These are phyloP conservation scores for Arachnomyces sp. DNA, from an alignment of 2,329 filamentous ascomycete genomes.

Conservation along the genomic window DNA sequence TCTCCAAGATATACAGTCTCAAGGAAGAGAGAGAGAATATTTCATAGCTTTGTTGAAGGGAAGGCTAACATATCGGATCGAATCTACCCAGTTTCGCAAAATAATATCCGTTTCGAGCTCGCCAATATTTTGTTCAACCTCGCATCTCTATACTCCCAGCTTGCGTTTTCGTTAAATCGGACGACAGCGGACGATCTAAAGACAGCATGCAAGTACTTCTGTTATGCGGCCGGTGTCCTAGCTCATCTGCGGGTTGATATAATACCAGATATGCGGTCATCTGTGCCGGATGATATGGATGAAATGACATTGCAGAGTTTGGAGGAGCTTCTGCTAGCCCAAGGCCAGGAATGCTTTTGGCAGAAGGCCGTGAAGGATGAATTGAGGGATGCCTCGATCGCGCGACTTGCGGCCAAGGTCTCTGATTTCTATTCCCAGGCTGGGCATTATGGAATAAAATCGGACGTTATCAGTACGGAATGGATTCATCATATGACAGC, in stretches of 20 bases:
- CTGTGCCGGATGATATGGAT: conserved; percentile 94
- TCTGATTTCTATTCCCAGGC: conserved; percentile 84
- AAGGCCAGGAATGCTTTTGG: conserved; percentile 98
- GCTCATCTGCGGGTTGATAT: conserved; percentile 67
- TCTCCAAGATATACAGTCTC: neutral
- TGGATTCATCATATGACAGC: conserved; percentile 98
- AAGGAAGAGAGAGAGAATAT: neutral
- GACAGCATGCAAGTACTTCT: conserved; percentile 82
- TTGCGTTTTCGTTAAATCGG: conserved; percentile 73
- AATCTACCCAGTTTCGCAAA: conserved; percentile 44
- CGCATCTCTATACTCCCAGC: conserved; percentile 84
- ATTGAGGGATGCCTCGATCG: conserved; percentile 85
- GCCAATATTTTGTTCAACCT: conserved; percentile 92
- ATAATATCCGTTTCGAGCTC: conserved; percentile 71
- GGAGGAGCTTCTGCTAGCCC: conserved; percentile 75
- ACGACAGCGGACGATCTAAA: conserved; percentile 76
- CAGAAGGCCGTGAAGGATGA: conserved; percentile 91
- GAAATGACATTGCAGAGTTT: conserved; percentile 75
- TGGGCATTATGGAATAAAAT: conserved; percentile 78
- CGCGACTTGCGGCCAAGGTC: conserved; percentile 82
- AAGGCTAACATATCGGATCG: neutral
- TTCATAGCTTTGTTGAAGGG: neutral
- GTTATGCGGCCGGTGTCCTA: conserved; percentile 76
- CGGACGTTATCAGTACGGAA: conserved; percentile 79
- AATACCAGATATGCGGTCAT: conserved; percentile 72